phyloP scores from a whole-genome alignment of 805 yeast genomes.

The Kuraishia floccosa region DNA sequence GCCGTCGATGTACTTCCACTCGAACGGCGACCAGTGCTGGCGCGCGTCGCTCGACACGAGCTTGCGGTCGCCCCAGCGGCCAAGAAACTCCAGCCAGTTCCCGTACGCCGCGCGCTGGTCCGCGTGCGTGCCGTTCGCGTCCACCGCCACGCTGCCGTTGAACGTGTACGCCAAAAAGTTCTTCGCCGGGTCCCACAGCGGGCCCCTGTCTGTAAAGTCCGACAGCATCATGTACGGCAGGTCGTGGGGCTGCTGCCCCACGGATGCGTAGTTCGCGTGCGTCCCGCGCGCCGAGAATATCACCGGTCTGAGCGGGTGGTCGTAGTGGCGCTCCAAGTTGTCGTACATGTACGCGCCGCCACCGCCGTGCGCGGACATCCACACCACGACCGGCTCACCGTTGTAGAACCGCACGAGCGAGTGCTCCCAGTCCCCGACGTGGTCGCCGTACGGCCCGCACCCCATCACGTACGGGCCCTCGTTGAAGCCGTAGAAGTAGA shows the following conservation, averaged over 20 bases:
- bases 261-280: slow-evolving; percentile 94
- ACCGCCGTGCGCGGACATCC: slow-evolving; percentile 99
- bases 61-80: slow-evolving; percentile 87
- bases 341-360: slow-evolving; percentile 80
- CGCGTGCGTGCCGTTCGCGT: slow-evolving; percentile 32
- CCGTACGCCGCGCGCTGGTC: slow-evolving; percentile 47
- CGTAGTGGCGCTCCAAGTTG: slow-evolving; percentile 57
- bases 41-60: slow-evolving; percentile 59
- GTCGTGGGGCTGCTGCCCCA: slow-evolving; percentile 94
- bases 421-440: slow-evolving; percentile 98
- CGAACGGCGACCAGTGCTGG: slow-evolving; percentile 80
- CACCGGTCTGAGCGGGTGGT: slow-evolving; percentile 45
- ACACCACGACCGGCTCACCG: slow-evolving; percentile 71
- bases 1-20: slow-evolving; percentile 86
- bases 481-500: slow-evolving; percentile 88
- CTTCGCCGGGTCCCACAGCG: slow-evolving; percentile 86
- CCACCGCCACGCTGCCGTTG: slow-evolving; percentile 44
- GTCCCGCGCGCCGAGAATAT: slow-evolving; percentile 92
- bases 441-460: slow-evolving; percentile 93
- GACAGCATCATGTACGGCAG: slow-evolving; percentile 83
- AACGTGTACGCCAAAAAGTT: slow-evolving; percentile 76
- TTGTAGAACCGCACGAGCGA: slow-evolving; percentile 73
- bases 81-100: slow-evolving; percentile 71
- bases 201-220: slow-evolving; percentile 93
- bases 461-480: slow-evolving; percentile 98